These are phyloP conservation scores for Jaenimonas drosophilae DNA, from an alignment of 208 protist genomes.

Conservation along the genomic window DNA sequence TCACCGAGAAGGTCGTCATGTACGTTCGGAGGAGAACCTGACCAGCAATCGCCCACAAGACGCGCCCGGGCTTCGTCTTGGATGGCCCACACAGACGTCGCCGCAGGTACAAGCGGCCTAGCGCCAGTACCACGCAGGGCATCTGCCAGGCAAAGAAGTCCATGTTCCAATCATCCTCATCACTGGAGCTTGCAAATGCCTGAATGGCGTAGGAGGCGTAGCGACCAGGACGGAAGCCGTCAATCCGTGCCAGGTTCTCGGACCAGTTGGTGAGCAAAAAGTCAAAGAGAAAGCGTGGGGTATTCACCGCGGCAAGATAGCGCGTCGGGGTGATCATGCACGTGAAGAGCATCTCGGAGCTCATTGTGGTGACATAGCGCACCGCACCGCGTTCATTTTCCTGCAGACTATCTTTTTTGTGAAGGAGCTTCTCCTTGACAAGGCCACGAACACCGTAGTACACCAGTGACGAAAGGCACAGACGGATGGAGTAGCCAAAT, in stretches of 20 bases:
- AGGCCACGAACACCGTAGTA: conserved; percentile 46
- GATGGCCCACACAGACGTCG: conserved; percentile 23
- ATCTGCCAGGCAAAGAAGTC: conserved; percentile 81
- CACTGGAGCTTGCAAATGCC: conserved; percentile 34
- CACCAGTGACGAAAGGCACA: conserved; percentile 41
- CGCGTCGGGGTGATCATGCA: conserved; percentile 41
- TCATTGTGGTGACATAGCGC: conserved; percentile 40
- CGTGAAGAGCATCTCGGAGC: conserved; percentile 49
- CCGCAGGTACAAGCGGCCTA: conserved; percentile 53
- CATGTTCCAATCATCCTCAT: conserved; percentile 54
- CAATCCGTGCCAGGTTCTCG: conserved; percentile 39
- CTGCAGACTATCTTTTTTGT: conserved; percentile 15
- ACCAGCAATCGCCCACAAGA: conserved; percentile 37
- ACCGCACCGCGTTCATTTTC: conserved; percentile 17
- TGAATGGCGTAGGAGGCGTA: conserved; percentile 59
- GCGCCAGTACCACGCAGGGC: conserved; percentile 46
- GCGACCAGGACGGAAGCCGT: conserved; percentile 45
- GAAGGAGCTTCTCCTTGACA: conserved; percentile 30
- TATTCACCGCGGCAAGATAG: conserved; percentile 66
- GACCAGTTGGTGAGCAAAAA: conserved; percentile 65
- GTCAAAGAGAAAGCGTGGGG: conserved; percentile 73
- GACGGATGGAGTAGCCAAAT: conserved; percentile 54
- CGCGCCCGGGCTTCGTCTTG: conserved; percentile 45
- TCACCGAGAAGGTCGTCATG: conserved; percentile 65
- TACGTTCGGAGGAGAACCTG: conserved; percentile 61